Base-by-base conservation (phyloP, 1,284 basidiomycete species). In the Ustilago nuda region DNA sequence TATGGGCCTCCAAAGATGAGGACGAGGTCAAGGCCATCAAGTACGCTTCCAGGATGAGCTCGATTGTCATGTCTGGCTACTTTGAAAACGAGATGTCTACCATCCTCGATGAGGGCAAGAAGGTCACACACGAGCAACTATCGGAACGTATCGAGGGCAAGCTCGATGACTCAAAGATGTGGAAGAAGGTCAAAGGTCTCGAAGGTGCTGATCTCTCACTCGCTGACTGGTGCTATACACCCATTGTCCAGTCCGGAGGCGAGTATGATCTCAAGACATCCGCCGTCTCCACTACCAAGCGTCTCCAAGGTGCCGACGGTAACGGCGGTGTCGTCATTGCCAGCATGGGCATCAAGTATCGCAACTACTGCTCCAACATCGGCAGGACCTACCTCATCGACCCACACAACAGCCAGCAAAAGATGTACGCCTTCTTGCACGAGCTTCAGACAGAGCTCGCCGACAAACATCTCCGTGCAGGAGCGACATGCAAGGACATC, bases 301-400 rank as follows among this genome's bases (percentile, higher is more conserved):
- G 80, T 32, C 66, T 83, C 15, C 93, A 96, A 82, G 89, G 90
- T 66, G 92, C 98, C 74, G 91, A 94, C 19, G 92, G 95, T 85
- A 92, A 94, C 69, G 80, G 80, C 43, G 80, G 80, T 39, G 93
- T 98, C 45, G 91, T 98, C 65, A 88, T 98, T 2, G 91, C 94
- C 9, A 91, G 92, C 17, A 90, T 98, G 72, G 96, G 95, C 43
- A 89, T 98, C 87, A 91, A 94, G 37, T 98, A 97, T 88, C 95
- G 92, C 84, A 92, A 91, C 11, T 98, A 98, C 85, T 95, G 94
- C 83, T 91, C 93, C 36, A 96, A 95, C 86, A 90, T 98, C 72
- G 94, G 93, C 11, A 90, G 96, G 51, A 98, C 94, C 3, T 95
- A 96, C 86, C 93, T 98, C 81, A 94, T 98, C 54, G 94, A 96